Evolutionary conservation across 148 eudicot genomes (phyloP).

Genomic region (Persicaria maculosa): DNA sequence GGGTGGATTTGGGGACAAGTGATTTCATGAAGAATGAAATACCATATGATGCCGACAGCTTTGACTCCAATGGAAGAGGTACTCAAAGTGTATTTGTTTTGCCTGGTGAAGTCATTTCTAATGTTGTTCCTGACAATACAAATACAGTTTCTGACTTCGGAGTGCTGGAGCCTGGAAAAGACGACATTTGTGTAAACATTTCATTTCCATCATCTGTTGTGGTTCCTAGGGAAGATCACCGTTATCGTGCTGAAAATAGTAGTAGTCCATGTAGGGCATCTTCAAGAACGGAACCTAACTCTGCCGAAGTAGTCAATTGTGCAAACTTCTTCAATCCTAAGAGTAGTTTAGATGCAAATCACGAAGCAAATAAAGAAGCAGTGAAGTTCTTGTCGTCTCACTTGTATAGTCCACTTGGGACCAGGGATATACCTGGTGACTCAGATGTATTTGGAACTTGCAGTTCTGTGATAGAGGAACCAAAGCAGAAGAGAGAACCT

Average conservation of each 20-base stretch:
- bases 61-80: constrained; percentile 20
- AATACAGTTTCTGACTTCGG: constrained; percentile 16
- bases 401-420: constrained; percentile 31
- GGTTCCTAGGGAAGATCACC: neutral
- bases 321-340: constrained; percentile 25
- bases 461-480: constrained; percentile 27
- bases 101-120: constrained; percentile 23
- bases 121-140: constrained; percentile 18
- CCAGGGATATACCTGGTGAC: constrained; percentile 27
- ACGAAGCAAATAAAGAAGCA: constrained; percentile 18
- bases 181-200: constrained; percentile 18
- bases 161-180: constrained; percentile 23
- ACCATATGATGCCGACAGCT: constrained; percentile 17
- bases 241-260: constrained; percentile 20
- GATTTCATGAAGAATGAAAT: constrained; percentile 22
- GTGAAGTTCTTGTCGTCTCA: constrained; percentile 25
- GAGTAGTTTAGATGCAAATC: constrained; percentile 24
- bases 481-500: constrained; percentile 30
- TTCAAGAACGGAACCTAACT: constrained; percentile 26
- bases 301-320: constrained; percentile 25
- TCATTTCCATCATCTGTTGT: constrained; percentile 13
- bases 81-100: constrained; percentile 20
- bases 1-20: constrained; percentile 21
- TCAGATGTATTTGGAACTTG: constrained; percentile 28
- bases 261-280: constrained; percentile 17